Percentiles rank a stretch among this genome's conserved stretches.
These are phyloP conservation scores for Graphiopsis chlorocephala DNA, from an alignment of 2,329 filamentous ascomycete species.

Conservation along the genomic window DNA sequence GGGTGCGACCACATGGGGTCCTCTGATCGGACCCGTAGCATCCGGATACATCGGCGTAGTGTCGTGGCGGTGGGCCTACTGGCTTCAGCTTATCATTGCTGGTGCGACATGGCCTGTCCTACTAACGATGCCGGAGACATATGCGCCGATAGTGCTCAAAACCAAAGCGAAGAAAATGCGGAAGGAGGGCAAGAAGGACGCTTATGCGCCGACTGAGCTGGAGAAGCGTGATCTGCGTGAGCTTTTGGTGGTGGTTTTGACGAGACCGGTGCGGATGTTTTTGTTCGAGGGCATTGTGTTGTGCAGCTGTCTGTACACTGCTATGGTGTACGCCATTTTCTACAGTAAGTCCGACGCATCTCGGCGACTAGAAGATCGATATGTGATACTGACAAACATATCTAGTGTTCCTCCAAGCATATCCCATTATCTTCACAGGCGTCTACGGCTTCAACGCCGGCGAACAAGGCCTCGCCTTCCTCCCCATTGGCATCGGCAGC, in stretches of 20 bases:
- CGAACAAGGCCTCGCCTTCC: constrained; percentile 64
- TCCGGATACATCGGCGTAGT: constrained; percentile 61
- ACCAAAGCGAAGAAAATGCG: constrained; percentile 54
- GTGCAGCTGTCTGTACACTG: constrained; percentile 67
- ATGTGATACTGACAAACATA: background rate
- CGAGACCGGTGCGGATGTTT: constrained; percentile 72
- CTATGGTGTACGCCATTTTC: constrained; percentile 61
- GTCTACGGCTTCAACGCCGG: constrained; percentile 65
- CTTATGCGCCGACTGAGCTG: constrained; percentile 62
- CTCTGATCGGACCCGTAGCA: constrained; percentile 63
- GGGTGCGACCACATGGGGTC: constrained; percentile 64
- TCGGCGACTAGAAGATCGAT: too few relatives aligned
- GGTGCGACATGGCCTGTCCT: constrained; percentile 59
- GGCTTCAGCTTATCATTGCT: constrained; percentile 67
- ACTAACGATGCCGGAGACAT: constrained; percentile 57
- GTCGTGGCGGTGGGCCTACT: constrained; percentile 69
- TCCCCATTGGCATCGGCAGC: constrained; percentile 66
- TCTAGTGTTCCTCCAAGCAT: constrained; percentile 69
- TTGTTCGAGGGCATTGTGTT: constrained; percentile 69
- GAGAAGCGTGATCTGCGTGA: constrained; percentile 58
- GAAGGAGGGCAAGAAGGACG: constrained; percentile 52
- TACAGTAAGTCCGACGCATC: constrained; percentile 46
- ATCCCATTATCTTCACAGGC: constrained; percentile 61
- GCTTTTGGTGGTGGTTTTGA: constrained; percentile 67
- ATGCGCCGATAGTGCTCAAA: constrained; percentile 44